Base-by-base conservation (phyloP, 2,329 filamentous ascomycete species). In the Penicillium sp. region DNA sequence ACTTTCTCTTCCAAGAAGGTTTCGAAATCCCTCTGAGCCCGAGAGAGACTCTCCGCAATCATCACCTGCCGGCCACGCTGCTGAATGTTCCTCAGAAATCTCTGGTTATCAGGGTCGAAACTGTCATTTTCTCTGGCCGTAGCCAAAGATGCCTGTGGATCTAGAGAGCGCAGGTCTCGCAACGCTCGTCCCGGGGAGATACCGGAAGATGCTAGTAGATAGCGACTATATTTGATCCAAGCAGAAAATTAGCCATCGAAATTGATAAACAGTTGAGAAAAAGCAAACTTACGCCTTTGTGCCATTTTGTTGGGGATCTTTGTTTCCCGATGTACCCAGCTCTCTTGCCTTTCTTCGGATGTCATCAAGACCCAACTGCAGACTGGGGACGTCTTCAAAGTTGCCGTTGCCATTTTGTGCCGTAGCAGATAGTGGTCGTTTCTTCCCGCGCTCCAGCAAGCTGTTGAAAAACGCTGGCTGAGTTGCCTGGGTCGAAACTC, bases 1-100 rank as follows among this genome's bases (percentile, higher is more conserved):
- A 97, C 86, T 67, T 95, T 95, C 64, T 96, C 92, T 69, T 97
- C 92, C 50, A 99, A 79, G 69, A 96, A 97, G 54, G 84, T 82
- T 69, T 99, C 92, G 69, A 99, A 97, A 67, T 97, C 94, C 50
- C 86, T 85, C 54, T 92, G 87, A 4, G 92, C 94, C 65, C 92
- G 85, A 65, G 92, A 87, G 55, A 97, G 79, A n/a, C 90, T 90
- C 69, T 96, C 91, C 30, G 89, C 83, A 63, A 96, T 92, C 83
- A 96, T 92, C 66, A 88, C 90, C 51, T 95, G 79, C 4, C 92
- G 94, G 16, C 91, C 95, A 74, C 95, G 92, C 43, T 89, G 89
- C 72, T 95, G 90, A 54, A 96, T 79, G 64, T 90, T 91, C 48
- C 88, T 83, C 46, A 96, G 81, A 67, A 95, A 96, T 46, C 87